Percentiles rank a stretch among this genome's conserved stretches.
These are phyloP conservation scores for Pleurotus pulmonarius DNA, from an alignment of 768 basidiomycete species.

Conservation along the genomic window DNA sequence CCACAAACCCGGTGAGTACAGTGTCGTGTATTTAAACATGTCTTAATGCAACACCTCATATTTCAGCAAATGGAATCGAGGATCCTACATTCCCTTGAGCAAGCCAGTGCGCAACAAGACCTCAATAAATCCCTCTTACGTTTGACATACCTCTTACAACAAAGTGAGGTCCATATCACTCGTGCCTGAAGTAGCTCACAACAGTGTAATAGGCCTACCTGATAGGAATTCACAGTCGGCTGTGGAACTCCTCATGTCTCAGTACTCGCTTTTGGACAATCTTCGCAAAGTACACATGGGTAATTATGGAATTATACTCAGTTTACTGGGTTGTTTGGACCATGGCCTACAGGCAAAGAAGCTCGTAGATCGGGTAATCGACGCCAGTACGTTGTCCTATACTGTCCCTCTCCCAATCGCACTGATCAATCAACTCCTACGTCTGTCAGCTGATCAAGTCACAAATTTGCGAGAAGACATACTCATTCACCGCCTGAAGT, in stretches of 20 bases:
- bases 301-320: conserved; percentile 87
- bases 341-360: conserved; percentile 78
- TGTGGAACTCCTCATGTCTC: conserved; percentile 77
- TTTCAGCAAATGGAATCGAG: conserved; percentile 51
- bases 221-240: conserved; percentile 70
- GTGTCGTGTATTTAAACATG: neutral
- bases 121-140: conserved; percentile 68
- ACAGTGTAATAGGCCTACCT: conserved; percentile 48
- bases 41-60: conserved; percentile 8
- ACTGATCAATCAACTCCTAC: neutral
- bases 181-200: neutral
- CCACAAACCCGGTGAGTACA: conserved; percentile 20
- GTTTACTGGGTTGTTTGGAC: conserved; percentile 90
- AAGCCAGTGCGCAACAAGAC: conserved; percentile 79
- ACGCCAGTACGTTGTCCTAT: conserved; percentile 44
- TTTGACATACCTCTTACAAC: conserved; percentile 80
- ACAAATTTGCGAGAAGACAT: conserved; percentile 90
- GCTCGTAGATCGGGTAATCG: conserved; percentile 87
- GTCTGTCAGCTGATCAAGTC: conserved; percentile 75
- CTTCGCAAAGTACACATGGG: conserved; percentile 89
- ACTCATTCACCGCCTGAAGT: conserved; percentile 75
- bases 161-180: conserved; percentile 40
- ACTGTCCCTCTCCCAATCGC: neutral
- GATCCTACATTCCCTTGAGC: conserved; percentile 63
- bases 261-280: conserved; percentile 78